Evolutionary conservation across 352 stramenopile genomes (phyloP).

Genomic region (Hyaloperonospora arabidopsidis): DNA sequence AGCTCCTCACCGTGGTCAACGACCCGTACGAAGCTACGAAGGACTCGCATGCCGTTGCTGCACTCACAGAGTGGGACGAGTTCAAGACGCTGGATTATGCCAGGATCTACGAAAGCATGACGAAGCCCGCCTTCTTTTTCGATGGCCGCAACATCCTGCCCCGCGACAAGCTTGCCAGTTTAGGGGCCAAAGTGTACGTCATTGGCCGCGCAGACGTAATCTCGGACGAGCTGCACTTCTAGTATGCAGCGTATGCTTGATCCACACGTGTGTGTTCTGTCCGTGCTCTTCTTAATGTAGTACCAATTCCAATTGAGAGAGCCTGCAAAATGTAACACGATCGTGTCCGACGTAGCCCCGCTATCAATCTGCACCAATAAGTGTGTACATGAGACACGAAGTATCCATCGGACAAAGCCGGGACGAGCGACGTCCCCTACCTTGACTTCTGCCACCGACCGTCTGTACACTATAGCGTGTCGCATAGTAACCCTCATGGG

Average conservation of each 20-base stretch:
- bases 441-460: slow-evolving; percentile 10
- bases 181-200: slow-evolving; percentile 98
- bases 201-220: slow-evolving; percentile 87
- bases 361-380: no score
- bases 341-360: no score
- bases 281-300: background rate
- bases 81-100: slow-evolving; percentile 97
- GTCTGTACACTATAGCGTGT: background rate
- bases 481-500: slow-evolving; percentile 9
- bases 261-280: background rate
- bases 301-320: background rate
- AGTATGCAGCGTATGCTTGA: slow-evolving; percentile 11
- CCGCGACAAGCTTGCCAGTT: slow-evolving; percentile 86
- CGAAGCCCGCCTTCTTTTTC: slow-evolving; percentile 99
- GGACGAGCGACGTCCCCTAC: background rate
- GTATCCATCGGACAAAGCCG: no score
- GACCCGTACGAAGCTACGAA: slow-evolving; percentile 90
- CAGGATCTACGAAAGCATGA: slow-evolving; percentile 93
- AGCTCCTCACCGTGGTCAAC: slow-evolving; percentile 56
- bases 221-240: slow-evolving; percentile 55
- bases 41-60: slow-evolving; percentile 88
- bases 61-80: slow-evolving; percentile 99
- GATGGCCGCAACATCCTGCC: slow-evolving; percentile 97
- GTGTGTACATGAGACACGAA: no score
- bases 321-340: no score